Evolutionary conservation across 768 basidiomycete species (phyloP), one percentile per base, ranked within the genome.

Genomic region (Nevesoporus exiguus): DNA sequence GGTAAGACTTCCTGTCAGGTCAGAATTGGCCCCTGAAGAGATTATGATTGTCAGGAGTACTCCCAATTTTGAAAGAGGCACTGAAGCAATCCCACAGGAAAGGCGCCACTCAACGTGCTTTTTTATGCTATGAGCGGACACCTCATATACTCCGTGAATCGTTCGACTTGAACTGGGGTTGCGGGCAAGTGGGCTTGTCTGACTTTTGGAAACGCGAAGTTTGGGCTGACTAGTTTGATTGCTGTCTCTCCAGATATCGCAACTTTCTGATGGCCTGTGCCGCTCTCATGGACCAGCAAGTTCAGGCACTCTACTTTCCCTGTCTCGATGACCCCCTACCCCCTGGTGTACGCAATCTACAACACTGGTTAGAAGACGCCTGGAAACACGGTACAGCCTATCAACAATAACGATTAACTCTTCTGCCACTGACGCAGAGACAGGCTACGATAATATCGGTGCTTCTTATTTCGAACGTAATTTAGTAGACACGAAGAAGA

Each of bases 201-300:
- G 43, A 45, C 40, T 46, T n/a, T 42, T 42, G 47, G 3, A 47
- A 46, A 51, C 29, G 61, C 44, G 34, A 40, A n/a, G 33, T 40
- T 44, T 39, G 45, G 24, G 8, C 46, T 42, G 34, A 59, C 51
- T 43, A 9, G 21, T 42, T 47, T n/a, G 30, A 15, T 37, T 22
- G 22, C 15, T 22, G 10, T 8, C n/a, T 47, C 17, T 14, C 27
- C 54, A 93, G 90, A 24, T 92, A 93, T 64, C 85, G 89, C 21
- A 93, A 91, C 66, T 93, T 86, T 61, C 60, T 90, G 58, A 93
- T 93, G 85, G 74, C 80, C 9, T 92, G 89, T 64, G 75, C 84
- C 3, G 78, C 81, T 6, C 77, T 93, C 21, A 83, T 89, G 79
- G 78, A 76, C 46, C 91, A 93, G 64, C 69, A 69, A 49, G 52